Evolutionary conservation across 352 stramenopile genomes (phyloP).

Genomic region (Globisporangium abappressorium): DNA sequence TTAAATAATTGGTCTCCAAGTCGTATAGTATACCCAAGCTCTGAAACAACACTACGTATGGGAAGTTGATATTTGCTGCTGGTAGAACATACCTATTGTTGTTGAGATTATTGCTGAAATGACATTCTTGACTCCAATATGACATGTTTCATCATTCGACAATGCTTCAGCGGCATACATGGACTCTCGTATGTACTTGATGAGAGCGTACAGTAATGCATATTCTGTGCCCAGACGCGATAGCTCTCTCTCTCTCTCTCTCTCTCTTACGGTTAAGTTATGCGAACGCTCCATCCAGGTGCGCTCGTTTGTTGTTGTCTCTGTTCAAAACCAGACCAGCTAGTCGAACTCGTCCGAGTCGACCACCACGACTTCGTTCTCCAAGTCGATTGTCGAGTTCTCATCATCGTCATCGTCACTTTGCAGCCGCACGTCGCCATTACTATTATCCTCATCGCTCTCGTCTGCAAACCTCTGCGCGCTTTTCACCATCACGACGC

Average conservation of each 20-base stretch:
- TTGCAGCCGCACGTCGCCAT: constrained; percentile 1
- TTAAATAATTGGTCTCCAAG: background rate
- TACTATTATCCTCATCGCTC: background rate
- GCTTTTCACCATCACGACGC: constrained; percentile 10
- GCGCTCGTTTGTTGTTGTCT: background rate
- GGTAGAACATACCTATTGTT: background rate
- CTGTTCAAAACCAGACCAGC: background rate
- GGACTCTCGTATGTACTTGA: background rate
- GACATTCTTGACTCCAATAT: background rate
- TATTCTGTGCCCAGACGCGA: background rate
- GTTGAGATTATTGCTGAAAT: background rate
- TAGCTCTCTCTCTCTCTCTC: background rate
- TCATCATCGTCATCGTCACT: constrained; percentile 23
- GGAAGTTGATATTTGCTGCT: background rate
- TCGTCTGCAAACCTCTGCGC: background rate
- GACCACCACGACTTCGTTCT: constrained; percentile 14
- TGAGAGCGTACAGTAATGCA: too few relatives aligned
- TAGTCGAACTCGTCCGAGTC: constrained; percentile 9
- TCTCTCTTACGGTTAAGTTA: background rate
- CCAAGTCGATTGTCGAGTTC: constrained; percentile 17
- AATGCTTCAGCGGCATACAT: background rate
- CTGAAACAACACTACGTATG: constrained; percentile 32
- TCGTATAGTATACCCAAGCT: constrained; percentile 17
- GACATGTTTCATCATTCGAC: background rate
- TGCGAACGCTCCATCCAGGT: background rate